These are phyloP conservation scores for Pleomassaria siparia DNA, from an alignment of 2,329 filamentous ascomycete genomes.

Conservation along the genomic window DNA sequence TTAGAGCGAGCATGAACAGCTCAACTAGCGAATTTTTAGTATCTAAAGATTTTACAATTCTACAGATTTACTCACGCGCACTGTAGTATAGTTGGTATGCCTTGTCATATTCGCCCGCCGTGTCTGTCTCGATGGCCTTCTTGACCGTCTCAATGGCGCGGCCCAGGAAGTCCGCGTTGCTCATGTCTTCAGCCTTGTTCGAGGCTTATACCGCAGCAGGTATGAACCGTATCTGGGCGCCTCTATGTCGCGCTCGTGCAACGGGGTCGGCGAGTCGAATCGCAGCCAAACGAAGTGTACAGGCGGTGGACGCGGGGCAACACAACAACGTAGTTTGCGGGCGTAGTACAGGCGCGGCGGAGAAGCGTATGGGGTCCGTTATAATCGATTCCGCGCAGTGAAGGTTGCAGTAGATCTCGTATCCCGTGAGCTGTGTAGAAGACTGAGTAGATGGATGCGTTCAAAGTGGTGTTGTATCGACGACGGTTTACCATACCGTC, in stretches of 20 bases:
- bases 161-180: conserved; percentile 93
- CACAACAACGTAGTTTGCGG: neutral
- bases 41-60: neutral
- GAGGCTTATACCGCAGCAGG: neutral
- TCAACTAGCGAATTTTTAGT: conserved; percentile 62
- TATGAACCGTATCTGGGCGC: too few species aligned
- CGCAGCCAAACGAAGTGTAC: conserved; percentile 13
- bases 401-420: neutral
- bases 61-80: conserved; percentile 49
- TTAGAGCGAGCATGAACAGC: conserved; percentile 97
- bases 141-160: conserved; percentile 96
- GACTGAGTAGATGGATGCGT: neutral
- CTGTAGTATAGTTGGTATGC: conserved; percentile 96
- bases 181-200: conserved; percentile 60
- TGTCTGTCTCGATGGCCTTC: conserved; percentile 96
- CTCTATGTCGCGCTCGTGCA: neutral
- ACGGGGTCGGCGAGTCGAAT: neutral
- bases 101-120: conserved; percentile 93
- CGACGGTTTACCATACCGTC: conserved; percentile 1
- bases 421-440: neutral
- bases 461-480: neutral
- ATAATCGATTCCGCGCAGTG: neutral
- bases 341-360: neutral
- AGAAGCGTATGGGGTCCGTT: neutral
- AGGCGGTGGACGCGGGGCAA: conserved; percentile 16